Base-by-base conservation (phyloP, 2,329 filamentous ascomycete genomes). In the Stemphylium beticola region DNA sequence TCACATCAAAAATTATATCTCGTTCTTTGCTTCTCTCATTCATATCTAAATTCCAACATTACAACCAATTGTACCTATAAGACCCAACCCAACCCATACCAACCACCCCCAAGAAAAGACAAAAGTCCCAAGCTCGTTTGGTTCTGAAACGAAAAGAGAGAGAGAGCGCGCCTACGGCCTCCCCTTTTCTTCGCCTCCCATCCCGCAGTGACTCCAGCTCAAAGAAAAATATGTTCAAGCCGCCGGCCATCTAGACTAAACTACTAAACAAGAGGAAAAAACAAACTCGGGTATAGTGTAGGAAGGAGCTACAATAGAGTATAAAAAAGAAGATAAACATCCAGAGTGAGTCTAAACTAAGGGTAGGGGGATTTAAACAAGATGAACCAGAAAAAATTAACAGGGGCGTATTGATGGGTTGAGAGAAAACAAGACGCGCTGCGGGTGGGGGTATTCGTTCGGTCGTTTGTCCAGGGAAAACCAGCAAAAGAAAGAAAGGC, bases 21-120 rank as follows among this genome's bases (percentile, higher is more conserved):
- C 26, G 3, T 26, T 26, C 4, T 29, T 29, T 29, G 9, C 10
- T 11, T 29, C 26, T 29, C 11, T 20, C 31, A 11, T 49, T 41
- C 46, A 34, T 49, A 4, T 49, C 46, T 49, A 41, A 41, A 12
- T 49, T 18, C n/a, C 37, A 12, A 40, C 37, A 40, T 29, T 10
- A 29, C 26, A 29, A 10, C 26, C 26, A 29, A 4, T 26, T 29
- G 26, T 29, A 29, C 26, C 22, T 22, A 22, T 22, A 22, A n/a
- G n/a, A n/a, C n/a, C n/a, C n/a, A n/a, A n/a, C n/a, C n/a, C n/a
- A n/a, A n/a, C n/a, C n/a, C n/a, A 22, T 22, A 3, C 6, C 22
- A 22, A 6, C 22, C 22, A 4, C 6, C 6, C 22, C 3, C 3
- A 22, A 6, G 6, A 22, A 22, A 26, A 26, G 8, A 6, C 24